Base-by-base conservation (phyloP, 768 basidiomycete genomes). In the Lentinula aciculospora region DNA sequence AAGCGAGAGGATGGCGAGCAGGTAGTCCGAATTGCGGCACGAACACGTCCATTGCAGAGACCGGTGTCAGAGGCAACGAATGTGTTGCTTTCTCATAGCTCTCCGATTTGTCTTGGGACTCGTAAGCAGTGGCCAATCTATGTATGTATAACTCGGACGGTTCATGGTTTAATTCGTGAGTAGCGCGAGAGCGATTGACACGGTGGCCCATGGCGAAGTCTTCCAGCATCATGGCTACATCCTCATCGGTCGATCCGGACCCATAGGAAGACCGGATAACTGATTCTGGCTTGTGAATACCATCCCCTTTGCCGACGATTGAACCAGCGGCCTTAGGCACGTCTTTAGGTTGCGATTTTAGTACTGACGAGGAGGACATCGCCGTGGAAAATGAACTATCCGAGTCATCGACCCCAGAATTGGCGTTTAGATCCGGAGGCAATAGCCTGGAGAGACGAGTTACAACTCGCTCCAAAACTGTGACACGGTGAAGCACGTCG, bases 201-300 rank as follows among this genome's bases (percentile, higher is more conserved):
- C 54, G 29, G 39, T 60, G 59, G 8, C 59, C 61, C 58, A 61
- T 57, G 3, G 45, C 37, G 17, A 60, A 56, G 36, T 31, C 67
- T 50, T 68, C 67, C 21, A 68, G 63, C 61, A 68, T 67, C 65
- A 66, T 66, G 1, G 63, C 67, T 31, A 62, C 65, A 31, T 68
- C 66, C 58, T 68, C 67, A 31, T 65, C 66, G 15, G 58, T 62
- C 27, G 65, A 60, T 36, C 60, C 58, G 5, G 59, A 45, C 3
- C 62, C 61, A 47, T 64, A 66, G 1, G 65, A 61, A 31, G 63
- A 59, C 32, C 59, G 62, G 44, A 63, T 64, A 48, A 37, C 49
- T 34, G 58, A 65, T 40, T 44, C 19, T 15, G 39, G 23, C 32
- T 56, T 56, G 21, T 0, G 19, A 21, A 7, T 13, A 44, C 17